These are phyloP conservation scores for Kickxella alabastrina DNA, from an alignment of 192 early-diverging fungal genomes.

Conservation along the genomic window DNA sequence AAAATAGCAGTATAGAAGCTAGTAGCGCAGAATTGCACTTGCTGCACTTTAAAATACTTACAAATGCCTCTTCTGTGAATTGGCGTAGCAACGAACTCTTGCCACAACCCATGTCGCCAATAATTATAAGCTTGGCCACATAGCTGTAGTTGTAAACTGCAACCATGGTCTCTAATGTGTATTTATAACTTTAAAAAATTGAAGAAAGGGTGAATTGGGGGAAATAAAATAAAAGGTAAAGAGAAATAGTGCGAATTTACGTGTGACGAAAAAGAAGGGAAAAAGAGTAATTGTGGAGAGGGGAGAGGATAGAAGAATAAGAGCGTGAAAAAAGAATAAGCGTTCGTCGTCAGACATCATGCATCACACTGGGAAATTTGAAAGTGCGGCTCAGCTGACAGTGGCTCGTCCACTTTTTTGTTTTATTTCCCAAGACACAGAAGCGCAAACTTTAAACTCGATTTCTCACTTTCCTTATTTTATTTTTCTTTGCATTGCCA, in stretches of 20 bases:
- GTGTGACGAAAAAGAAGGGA: neutral
- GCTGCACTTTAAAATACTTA: constrained; percentile 12
- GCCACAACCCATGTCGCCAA: constrained; percentile 56
- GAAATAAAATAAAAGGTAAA: neutral
- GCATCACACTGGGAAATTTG: no score
- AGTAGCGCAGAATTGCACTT: neutral
- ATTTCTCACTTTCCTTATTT: no score
- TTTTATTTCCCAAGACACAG: neutral
- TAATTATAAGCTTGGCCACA: constrained; percentile 54
- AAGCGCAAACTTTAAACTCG: neutral
- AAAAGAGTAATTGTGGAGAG: neutral
- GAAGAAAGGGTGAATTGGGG: neutral
- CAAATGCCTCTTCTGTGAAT: constrained; percentile 51
- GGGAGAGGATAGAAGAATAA: no score
- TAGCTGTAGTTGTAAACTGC: constrained; percentile 54
- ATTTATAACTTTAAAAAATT: no score
- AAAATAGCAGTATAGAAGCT: neutral
- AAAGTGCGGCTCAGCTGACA: no score
- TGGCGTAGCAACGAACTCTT: constrained; percentile 54
- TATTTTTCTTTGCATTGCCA: no score
- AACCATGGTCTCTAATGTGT: constrained; percentile 44
- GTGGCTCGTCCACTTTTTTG: no score
- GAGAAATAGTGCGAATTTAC: no score
- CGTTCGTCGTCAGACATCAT: no score
- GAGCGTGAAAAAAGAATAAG: no score